Percentiles rank a stretch among this genome's conserved stretches.
These are phyloP conservation scores for Fraxinus quadrangulata DNA, from an alignment of 257 asterid species.

Conservation along the genomic window DNA sequence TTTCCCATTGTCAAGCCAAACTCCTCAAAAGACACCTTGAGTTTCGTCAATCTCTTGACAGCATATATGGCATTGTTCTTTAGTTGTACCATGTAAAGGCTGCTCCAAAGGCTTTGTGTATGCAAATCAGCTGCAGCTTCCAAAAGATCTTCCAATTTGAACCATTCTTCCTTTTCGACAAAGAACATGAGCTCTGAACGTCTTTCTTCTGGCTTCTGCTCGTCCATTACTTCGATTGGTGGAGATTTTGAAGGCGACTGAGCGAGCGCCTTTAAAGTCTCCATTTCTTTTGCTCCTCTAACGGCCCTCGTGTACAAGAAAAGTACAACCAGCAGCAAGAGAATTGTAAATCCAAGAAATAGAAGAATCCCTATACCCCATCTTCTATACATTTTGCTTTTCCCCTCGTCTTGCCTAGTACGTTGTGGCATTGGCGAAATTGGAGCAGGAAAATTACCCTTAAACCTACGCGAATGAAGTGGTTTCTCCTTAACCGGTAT, in stretches of 20 bases:
- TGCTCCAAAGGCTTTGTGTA: conserved; percentile 37
- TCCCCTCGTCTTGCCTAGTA: not conserved
- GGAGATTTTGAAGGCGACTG: conserved; percentile 18
- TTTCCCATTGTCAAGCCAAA: conserved; percentile 42
- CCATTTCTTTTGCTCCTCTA: conserved; percentile 21
- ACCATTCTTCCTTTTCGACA: conserved; percentile 40
- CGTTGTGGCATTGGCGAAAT: not conserved
- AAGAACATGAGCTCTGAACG: conserved; percentile 50
- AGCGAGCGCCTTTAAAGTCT: conserved; percentile 10
- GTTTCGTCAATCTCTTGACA: conserved; percentile 44
- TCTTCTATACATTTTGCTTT: not conserved
- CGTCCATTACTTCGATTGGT: conserved; percentile 11
- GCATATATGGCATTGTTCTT: conserved; percentile 34
- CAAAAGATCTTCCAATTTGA: conserved; percentile 45
- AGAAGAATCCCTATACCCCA: conserved; percentile 22
- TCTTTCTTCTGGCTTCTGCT: conserved; percentile 17
- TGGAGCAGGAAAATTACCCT: not conserved
- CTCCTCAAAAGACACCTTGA: conserved; percentile 36
- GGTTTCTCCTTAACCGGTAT: not conserved
- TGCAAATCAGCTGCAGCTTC: conserved; percentile 43
- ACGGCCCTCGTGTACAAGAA: conserved; percentile 13
- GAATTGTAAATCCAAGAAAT: conserved; percentile 13
- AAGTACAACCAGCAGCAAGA: conserved; percentile 18
- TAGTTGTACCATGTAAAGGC: conserved; percentile 42
- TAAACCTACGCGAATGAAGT: not conserved